Percentiles rank a stretch among this genome's conserved stretches.
Evolutionary conservation across 2,329 filamentous ascomycete genomes (phyloP).

Genomic region (Xylariales sp.): DNA sequence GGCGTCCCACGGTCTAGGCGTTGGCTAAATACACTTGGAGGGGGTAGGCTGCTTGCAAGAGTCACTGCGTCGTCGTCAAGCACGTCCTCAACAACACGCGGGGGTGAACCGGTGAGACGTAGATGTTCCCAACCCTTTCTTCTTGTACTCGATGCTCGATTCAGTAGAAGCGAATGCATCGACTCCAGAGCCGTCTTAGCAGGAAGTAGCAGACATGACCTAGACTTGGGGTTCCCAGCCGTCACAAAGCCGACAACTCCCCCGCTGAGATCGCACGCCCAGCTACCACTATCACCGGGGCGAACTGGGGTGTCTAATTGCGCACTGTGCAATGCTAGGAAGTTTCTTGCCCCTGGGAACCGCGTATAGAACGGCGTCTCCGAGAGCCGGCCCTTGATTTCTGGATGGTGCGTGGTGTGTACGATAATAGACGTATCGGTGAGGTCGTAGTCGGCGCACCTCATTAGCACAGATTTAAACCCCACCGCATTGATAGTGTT

Average conservation of each 20-base stretch:
- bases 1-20: conserved; percentile 20
- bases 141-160: not conserved
- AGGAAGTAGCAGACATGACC: conserved; percentile 33
- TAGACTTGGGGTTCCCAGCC: conserved; percentile 29
- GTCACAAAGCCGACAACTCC: conserved; percentile 29
- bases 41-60: conserved; percentile 23
- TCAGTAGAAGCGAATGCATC: conserved; percentile 8
- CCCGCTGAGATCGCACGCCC: conserved; percentile 23
- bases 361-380: conserved; percentile 25
- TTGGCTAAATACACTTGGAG: conserved; percentile 30
- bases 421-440: conserved; percentile 19
- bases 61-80: conserved; percentile 26
- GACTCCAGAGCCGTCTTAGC: not conserved
- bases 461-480: too few species aligned
- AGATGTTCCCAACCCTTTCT: not conserved
- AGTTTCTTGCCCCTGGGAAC: conserved; percentile 26
- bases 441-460: not conserved
- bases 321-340: conserved; percentile 28
- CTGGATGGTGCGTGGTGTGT: conserved; percentile 26
- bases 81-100: too few species aligned
- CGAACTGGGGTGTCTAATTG: conserved; percentile 16
- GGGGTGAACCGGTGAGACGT: not conserved
- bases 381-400: conserved; percentile 30
- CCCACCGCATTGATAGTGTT: not conserved
- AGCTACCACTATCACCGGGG: conserved; percentile 34